Conservation (phyloP, 148 eudicot genomes). For the Polygonum maritimum region DNA sequence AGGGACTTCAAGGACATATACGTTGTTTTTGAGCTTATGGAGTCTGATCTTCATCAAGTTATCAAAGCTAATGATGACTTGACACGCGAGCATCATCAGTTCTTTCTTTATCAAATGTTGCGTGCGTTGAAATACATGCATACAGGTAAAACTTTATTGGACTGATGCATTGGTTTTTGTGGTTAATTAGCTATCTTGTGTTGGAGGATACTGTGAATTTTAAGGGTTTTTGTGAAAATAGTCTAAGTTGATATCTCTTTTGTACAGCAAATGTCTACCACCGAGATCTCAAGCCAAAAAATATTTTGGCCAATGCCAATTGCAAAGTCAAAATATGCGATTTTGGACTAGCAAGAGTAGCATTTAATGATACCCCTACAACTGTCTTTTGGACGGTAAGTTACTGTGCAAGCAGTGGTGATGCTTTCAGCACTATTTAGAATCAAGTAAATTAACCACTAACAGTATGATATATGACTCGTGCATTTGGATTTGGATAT, state of each 20-base stretch:
- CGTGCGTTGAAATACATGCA: slow-evolving; percentile 61
- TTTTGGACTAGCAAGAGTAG: slow-evolving; percentile 69
- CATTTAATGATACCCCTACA: slow-evolving; percentile 61
- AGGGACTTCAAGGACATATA: slow-evolving; percentile 57
- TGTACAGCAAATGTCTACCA: slow-evolving; percentile 64
- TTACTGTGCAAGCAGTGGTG: not conserved
- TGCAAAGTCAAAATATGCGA: slow-evolving; percentile 70
- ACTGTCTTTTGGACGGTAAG: slow-evolving; percentile 69
- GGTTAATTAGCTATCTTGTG: not conserved
- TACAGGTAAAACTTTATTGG: slow-evolving; percentile 27
- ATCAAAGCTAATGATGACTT: slow-evolving; percentile 65
- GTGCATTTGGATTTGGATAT: not conserved
- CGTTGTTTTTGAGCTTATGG: slow-evolving; percentile 67
- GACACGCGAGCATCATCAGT: slow-evolving; percentile 55
- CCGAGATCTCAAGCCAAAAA: slow-evolving; percentile 61
- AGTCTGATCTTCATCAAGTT: slow-evolving; percentile 68
- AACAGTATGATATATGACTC: not conserved
- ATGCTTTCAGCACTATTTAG: not conserved
- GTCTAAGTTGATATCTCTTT: slow-evolving; percentile 9
- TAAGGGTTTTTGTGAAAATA: not conserved
- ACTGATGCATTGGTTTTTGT: not conserved
- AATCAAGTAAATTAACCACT: not conserved
- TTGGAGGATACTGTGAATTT: not conserved
- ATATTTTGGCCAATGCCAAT: slow-evolving; percentile 65
- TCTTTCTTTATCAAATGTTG: slow-evolving; percentile 55